Percentiles rank a stretch among this genome's conserved stretches.
Conservation (phyloP, 106 monocot species). For the Iris macrosiphon region DNA sequence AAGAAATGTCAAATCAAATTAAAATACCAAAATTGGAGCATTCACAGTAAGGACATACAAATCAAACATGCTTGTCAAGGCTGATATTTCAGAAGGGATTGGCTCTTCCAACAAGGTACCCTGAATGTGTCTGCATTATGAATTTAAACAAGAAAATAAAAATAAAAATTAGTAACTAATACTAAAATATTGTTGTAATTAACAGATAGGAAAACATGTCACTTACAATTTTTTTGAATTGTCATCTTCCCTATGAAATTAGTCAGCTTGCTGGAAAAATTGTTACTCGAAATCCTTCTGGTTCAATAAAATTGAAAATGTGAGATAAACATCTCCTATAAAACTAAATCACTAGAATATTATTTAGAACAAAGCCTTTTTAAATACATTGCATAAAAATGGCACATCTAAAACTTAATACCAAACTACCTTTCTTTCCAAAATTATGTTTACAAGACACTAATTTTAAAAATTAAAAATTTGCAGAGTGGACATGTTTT, state of each 20-base stretch:
- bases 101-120: conserved; percentile 64
- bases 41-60: conserved; percentile 32
- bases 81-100: conserved; percentile 50
- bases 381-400: no score
- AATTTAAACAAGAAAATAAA: background rate
- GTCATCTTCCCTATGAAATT: conserved; percentile 40
- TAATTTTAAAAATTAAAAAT: no score
- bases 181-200: background rate
- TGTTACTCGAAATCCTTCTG: conserved; percentile 70
- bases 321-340: background rate
- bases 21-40: background rate
- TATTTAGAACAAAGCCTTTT: no score
- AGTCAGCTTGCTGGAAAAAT: conserved; percentile 62
- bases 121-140: conserved; percentile 49
- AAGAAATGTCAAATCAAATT: background rate
- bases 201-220: background rate
- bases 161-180: background rate
- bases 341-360: no score
- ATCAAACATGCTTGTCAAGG: conserved; percentile 51
- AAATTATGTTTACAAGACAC: no score
- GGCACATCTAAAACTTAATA: no score
- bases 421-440: no score
- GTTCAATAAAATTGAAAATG: background rate
- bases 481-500: background rate
- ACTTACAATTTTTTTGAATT: conserved; percentile 58